Base-by-base conservation (phyloP, 2,329 filamentous ascomycete genomes). In the Epichloe scottii region DNA sequence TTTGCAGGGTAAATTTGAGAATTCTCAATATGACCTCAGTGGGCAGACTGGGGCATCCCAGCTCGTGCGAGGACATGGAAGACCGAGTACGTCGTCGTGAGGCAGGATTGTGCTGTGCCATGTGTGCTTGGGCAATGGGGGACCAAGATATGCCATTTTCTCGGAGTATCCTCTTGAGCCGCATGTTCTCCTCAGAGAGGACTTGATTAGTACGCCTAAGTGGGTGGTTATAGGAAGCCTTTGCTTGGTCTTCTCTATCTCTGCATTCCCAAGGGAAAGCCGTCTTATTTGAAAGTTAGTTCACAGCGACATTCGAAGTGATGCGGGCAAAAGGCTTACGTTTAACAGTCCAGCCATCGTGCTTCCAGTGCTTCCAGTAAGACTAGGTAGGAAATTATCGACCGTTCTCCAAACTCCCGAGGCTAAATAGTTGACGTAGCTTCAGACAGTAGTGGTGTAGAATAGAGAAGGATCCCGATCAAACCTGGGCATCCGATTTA, bases 101-200 rank as follows among this genome's bases (percentile, higher is more conserved):
- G 26, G 58, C 59, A 12, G 63, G 62, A 34, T 63, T 59, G n/a
- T 57, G 53, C 39, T 64, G 58, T 55, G 60, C 62, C 55, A 64
- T 53, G 23, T 68, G 66, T 34, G 55, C 64, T 49, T 62, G 63
- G 5, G 66, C 60, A 48, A 66, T 53, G 6, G 68, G 59, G 4
- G 71, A 74, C 75, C 76, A 78, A 3, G 72, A 64, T 53, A 78
- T 76, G 35, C 71, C 71, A 58, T 77, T 72, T 53, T 77, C 70
- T 26, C 74, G 73, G 35, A 79, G 64, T 6, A 78, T 68, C 40
- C 68, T 68, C 62, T 79, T 79, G 46, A 79, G 64, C 35, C 59
- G 62, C 60, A 71, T 48, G 53, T 77, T 77, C 60, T 79, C 76
- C 17, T 75, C 71, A 14, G 64, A 54, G 3, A 79, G 67, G 46